A percentile compares a stretch with the other conserved stretches of the same genome.
Conservation (phyloP, 169 alveolate genomes). For the Plasmodium vinckei region DNA sequence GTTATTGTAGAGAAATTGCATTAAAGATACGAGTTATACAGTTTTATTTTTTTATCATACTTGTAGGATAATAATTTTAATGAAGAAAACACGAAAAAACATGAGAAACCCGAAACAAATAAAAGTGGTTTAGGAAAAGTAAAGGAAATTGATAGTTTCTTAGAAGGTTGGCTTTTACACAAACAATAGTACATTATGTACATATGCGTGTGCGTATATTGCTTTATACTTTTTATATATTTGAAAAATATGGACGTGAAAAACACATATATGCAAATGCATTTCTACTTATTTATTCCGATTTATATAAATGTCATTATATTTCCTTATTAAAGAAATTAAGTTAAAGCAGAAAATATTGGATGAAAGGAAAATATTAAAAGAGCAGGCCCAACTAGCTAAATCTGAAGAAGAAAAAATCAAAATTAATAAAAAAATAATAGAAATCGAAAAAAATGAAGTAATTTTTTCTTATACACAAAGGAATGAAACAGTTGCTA, state of each 20-base stretch:
- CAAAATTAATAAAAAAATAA: slow-evolving; percentile 75
- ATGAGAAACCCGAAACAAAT: slow-evolving; percentile 31
- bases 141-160: slow-evolving; percentile 82
- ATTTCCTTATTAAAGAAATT: slow-evolving; percentile 19
- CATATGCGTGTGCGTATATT: too few relatives aligned
- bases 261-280: too few relatives aligned
- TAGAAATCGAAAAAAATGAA: slow-evolving; percentile 74
- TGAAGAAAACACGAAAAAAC: slow-evolving; percentile 46
- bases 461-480: slow-evolving; percentile 24
- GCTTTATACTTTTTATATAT: too few relatives aligned
- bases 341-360: slow-evolving; percentile 62
- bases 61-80: slow-evolving; percentile 21
- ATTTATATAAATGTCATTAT: too few relatives aligned
- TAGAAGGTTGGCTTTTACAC: slow-evolving; percentile 77
- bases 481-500: slow-evolving; percentile 77
- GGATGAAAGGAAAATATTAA: slow-evolving; percentile 65
- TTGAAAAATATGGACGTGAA: too few relatives aligned
- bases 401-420: slow-evolving; percentile 80
- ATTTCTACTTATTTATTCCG: too few relatives aligned
- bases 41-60: background rate
- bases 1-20: background rate
- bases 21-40: background rate
- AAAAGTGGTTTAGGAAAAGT: slow-evolving; percentile 46
- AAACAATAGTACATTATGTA: too few relatives aligned
- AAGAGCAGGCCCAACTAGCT: slow-evolving; percentile 59